Evolutionary conservation across 1,284 basidiomycete species (phyloP).

Genomic region (Cryptococcus neoformans): DNA sequence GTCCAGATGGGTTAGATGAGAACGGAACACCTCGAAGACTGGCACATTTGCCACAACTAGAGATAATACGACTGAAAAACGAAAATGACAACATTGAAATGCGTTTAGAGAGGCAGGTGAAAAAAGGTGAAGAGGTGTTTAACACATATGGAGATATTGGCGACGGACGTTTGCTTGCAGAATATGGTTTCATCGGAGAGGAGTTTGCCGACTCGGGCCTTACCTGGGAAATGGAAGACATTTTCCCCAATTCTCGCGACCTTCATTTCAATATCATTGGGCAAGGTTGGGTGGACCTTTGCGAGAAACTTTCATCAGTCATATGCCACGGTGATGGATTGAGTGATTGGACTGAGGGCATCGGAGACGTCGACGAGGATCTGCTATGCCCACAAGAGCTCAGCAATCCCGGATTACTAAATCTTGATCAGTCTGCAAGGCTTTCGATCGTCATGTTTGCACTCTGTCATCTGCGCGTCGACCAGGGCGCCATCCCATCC

Average conservation of each 20-base stretch:
- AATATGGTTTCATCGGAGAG: slow-evolving; percentile 63
- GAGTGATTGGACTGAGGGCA: background rate
- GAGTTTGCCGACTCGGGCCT: slow-evolving; percentile 30
- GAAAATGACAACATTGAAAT: slow-evolving; percentile 43
- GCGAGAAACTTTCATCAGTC: background rate
- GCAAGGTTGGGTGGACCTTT: background rate
- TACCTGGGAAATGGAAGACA: slow-evolving; percentile 25
- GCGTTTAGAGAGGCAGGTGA: slow-evolving; percentile 28
- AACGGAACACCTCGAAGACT: slow-evolving; percentile 17
- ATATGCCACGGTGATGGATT: background rate
- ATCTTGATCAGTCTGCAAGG: slow-evolving; percentile 24
- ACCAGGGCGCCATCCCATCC: background rate
- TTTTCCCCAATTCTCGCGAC: background rate
- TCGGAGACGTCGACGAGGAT: slow-evolving; percentile 9
- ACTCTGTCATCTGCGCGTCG: slow-evolving; percentile 6
- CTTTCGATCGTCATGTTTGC: slow-evolving; percentile 21
- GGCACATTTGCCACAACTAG: slow-evolving; percentile 20
- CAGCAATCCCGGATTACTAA: slow-evolving; percentile 9
- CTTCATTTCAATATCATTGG: background rate
- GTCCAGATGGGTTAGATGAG: slow-evolving; percentile 1
- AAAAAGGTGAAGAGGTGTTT: slow-evolving; percentile 63
- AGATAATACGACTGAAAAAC: slow-evolving; percentile 7
- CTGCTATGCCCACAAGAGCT: slow-evolving; percentile 5
- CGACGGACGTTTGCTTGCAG: slow-evolving; percentile 66
- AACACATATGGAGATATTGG: slow-evolving; percentile 79